A percentile compares a stretch with the other conserved stretches of the same genome.
phyloP scores from a whole-genome alignment of 176 grass and related monocot genomes.

The Microstegium vimineum region DNA sequence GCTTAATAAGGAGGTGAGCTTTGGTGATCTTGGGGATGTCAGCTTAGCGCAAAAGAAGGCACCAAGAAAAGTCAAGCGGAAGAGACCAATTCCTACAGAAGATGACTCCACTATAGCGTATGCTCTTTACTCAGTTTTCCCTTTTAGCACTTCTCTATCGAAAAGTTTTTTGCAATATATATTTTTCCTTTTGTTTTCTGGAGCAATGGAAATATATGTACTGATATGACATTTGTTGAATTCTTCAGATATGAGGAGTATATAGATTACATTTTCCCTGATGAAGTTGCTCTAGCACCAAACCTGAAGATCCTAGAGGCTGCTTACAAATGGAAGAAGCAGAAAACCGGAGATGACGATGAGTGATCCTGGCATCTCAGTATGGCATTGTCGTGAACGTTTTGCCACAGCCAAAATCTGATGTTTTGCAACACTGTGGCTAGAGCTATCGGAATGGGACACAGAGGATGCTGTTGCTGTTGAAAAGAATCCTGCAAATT shows the following conservation, averaged over 20 bases:
- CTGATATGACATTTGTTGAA: conserved; percentile 32
- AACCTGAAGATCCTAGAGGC: conserved; percentile 84
- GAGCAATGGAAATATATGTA: background rate
- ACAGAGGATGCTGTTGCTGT: background rate
- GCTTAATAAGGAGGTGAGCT: conserved; percentile 76
- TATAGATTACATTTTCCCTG: conserved; percentile 84
- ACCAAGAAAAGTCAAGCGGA: conserved; percentile 87
- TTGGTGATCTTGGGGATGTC: conserved; percentile 64
- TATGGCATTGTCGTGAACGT: background rate
- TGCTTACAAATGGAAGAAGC: conserved; percentile 91
- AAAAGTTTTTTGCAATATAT: background rate
- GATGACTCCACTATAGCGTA: conserved; percentile 78
- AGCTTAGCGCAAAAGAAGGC: conserved; percentile 86
- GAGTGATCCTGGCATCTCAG: conserved; percentile 39
- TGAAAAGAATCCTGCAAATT: background rate
- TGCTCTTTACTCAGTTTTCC: conserved; percentile 14
- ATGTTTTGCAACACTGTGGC: background rate
- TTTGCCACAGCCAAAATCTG: background rate
- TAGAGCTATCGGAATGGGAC: background rate
- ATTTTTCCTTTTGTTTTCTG: background rate
- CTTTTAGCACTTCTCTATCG: background rate
- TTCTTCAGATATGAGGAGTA: conserved; percentile 80
- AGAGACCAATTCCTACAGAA: conserved; percentile 65
- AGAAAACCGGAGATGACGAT: conserved; percentile 57
- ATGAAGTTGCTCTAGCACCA: conserved; percentile 72